A percentile compares a stretch with the other conserved stretches of the same genome.
phyloP scores from a whole-genome alignment of 306 rosid genomes.

The Leucaena leucocephala region DNA sequence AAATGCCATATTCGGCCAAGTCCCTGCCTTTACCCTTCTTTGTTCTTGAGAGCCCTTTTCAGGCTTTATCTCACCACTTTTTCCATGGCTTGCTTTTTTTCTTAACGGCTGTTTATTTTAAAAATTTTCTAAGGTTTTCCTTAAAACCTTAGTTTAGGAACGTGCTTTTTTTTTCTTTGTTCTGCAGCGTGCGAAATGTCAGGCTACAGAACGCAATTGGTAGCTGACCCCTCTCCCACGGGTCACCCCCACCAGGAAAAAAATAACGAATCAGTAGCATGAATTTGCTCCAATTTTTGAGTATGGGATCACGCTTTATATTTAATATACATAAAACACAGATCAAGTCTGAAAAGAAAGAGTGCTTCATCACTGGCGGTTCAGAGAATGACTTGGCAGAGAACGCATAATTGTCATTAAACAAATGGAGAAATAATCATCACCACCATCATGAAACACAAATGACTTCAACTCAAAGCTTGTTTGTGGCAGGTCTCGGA shows the following conservation, averaged over 20 bases:
- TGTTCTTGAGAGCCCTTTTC: conserved; percentile 18
- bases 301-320: background rate
- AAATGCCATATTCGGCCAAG: background rate
- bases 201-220: background rate
- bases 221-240: background rate
- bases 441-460: background rate
- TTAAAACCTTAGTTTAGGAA: no score
- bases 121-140: no score
- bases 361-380: background rate
- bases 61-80: background rate
- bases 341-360: background rate
- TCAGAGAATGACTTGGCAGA: conserved; percentile 12
- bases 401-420: background rate
- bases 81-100: background rate
- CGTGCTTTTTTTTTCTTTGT: no score
- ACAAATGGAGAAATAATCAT: background rate
- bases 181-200: background rate
- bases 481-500: background rate
- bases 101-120: no score
- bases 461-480: background rate
- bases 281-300: background rate
- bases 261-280: background rate
- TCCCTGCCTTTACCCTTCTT: background rate
- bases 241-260: no score
- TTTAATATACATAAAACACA: background rate